Evolutionary conservation across 2,329 filamentous ascomycete genomes (phyloP).

Genomic region (Fusarium pseudoanthophilum): DNA sequence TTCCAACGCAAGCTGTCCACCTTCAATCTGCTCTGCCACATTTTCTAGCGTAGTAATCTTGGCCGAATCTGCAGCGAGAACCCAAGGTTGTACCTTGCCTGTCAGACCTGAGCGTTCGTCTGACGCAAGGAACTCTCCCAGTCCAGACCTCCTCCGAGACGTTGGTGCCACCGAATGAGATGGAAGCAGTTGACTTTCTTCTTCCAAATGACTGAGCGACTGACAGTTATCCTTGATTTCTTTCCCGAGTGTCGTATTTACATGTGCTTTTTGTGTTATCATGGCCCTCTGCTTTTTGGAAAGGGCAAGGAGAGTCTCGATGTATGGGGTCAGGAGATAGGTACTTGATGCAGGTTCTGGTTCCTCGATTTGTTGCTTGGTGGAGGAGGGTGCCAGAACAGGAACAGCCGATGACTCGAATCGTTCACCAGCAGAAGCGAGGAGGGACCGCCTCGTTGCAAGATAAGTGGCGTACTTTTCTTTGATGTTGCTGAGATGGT

Average conservation of each 20-base stretch:
- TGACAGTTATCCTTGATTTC: conserved; percentile 63
- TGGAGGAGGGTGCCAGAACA: conserved; percentile 23
- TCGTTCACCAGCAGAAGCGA: conserved; percentile 53
- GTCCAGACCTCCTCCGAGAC: conserved; percentile 52
- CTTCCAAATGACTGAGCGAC: conserved; percentile 63
- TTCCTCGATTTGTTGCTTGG: conserved; percentile 20
- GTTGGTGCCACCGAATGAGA: conserved; percentile 57
- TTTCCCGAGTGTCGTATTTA: conserved; percentile 61
- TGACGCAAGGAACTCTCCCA: conserved; percentile 56
- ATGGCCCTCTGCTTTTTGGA: conserved; percentile 67
- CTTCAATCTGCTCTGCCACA: conserved; percentile 69
- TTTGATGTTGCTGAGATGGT: conserved; percentile 60
- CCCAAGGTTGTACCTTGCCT: conserved; percentile 65
- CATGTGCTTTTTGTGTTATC: conserved; percentile 68
- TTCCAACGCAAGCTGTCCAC: conserved; percentile 66
- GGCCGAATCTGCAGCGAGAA: conserved; percentile 68
- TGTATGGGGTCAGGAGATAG: conserved; percentile 66
- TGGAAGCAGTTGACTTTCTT: conserved; percentile 71
- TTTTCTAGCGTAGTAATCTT: conserved; percentile 68
- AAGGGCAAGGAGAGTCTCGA: conserved; percentile 63
- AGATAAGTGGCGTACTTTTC: conserved; percentile 66
- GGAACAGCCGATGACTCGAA: conserved; percentile 45
- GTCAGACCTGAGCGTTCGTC: conserved; percentile 54
- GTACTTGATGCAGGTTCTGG: conserved; percentile 40
- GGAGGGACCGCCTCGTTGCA: conserved; percentile 59